These are phyloP conservation scores for Hymenochaete sp. DNA, from an alignment of 1,284 basidiomycete species.

Conservation along the genomic window DNA sequence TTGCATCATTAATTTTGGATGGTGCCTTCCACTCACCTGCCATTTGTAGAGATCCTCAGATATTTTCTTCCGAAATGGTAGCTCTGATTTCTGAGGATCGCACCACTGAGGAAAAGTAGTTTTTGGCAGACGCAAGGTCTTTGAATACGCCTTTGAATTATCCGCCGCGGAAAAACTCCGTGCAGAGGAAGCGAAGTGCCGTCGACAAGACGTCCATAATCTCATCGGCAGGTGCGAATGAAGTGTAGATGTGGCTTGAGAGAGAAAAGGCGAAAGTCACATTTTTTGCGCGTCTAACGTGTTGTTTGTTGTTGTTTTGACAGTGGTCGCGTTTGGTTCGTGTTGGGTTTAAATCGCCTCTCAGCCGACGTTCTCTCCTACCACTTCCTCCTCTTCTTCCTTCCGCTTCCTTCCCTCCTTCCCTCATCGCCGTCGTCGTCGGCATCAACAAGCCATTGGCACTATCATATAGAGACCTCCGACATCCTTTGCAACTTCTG, in stretches of 20 bases:
- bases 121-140: conserved; percentile 78
- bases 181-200: conserved; percentile 3
- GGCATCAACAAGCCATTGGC: conserved; percentile 2
- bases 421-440: conserved; percentile 1
- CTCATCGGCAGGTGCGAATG: conserved; percentile 1
- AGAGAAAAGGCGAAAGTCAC: conserved; percentile 10
- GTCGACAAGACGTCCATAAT: conserved; percentile 4
- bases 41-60: conserved; percentile 75
- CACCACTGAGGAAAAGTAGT: conserved; percentile 75
- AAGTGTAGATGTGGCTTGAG: neutral
- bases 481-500: neutral
- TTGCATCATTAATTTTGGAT: conserved; percentile 3
- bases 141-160: conserved; percentile 34
- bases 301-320: conserved; percentile 16
- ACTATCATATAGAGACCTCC: neutral
- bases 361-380: conserved; percentile 7
- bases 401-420: neutral
- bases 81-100: conserved; percentile 58
- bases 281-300: conserved; percentile 15
- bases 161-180: neutral
- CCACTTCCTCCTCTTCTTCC: conserved; percentile 8
- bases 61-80: conserved; percentile 54
- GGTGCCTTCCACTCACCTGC: conserved; percentile 55
- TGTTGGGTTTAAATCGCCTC: conserved; percentile 12
- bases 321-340: conserved; percentile 16